Conservation (phyloP, 2,329 filamentous ascomycete species). For the Whalleya microplaca region DNA sequence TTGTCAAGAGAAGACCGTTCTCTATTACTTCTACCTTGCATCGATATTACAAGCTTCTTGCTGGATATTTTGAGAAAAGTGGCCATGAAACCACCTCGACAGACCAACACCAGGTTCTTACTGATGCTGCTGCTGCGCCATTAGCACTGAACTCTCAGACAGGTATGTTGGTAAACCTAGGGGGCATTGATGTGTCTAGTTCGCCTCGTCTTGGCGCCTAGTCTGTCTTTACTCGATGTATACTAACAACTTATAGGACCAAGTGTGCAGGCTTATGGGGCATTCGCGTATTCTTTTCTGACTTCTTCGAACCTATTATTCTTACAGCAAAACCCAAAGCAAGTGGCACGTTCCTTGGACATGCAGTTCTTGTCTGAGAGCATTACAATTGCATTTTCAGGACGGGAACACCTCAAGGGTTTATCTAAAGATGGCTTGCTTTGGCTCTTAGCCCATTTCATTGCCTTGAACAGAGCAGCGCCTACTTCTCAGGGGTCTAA, state of each 20-base stretch:
- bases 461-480: constrained; percentile 56
- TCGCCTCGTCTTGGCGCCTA: background rate
- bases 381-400: constrained; percentile 43
- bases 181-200: no score
- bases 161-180: constrained; percentile 26
- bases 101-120: constrained; percentile 23
- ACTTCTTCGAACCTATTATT: constrained; percentile 40
- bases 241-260: constrained; percentile 19
- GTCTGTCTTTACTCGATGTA: background rate
- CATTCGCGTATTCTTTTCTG: constrained; percentile 36
- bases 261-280: constrained; percentile 28
- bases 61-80: constrained; percentile 38
- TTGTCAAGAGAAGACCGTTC: constrained; percentile 34
- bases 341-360: constrained; percentile 44
- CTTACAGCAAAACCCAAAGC: constrained; percentile 45
- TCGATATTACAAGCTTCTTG: constrained; percentile 47
- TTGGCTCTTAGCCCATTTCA: constrained; percentile 70
- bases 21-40: constrained; percentile 34
- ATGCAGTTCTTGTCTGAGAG: constrained; percentile 45
- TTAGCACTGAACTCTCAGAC: constrained; percentile 16
- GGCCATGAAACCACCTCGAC: constrained; percentile 20
- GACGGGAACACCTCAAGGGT: constrained; percentile 25
- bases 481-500: constrained; percentile 28
- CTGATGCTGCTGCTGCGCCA: constrained; percentile 30
- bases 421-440: constrained; percentile 51